These are phyloP conservation scores for Zymoseptoria brevis DNA, from an alignment of 2,329 filamentous ascomycete species.

Conservation along the genomic window DNA sequence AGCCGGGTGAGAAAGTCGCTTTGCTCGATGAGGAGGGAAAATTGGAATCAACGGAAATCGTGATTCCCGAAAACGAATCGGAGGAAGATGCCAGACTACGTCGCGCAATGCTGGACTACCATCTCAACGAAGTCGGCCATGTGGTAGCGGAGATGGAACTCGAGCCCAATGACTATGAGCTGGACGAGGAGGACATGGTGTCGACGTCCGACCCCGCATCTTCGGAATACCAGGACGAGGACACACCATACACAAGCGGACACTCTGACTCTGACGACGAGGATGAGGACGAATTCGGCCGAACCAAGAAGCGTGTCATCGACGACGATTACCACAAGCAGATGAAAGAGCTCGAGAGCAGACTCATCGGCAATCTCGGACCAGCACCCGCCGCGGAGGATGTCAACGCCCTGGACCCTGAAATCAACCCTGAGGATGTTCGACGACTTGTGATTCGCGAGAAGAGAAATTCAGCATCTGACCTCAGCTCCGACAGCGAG, in stretches of 20 bases:
- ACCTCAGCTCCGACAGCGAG: constrained; percentile 19
- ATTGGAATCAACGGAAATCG: constrained; percentile 35
- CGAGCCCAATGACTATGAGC: constrained; percentile 47
- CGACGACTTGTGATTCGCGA: constrained; percentile 45
- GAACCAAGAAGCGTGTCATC: constrained; percentile 59
- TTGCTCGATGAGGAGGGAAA: constrained; percentile 39
- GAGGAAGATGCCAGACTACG: constrained; percentile 72
- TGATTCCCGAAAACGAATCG: constrained; percentile 67
- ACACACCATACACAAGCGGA: constrained; percentile 37
- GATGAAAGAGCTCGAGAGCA: constrained; percentile 80
- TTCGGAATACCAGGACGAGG: constrained; percentile 31
- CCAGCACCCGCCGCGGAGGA: constrained; percentile 36
- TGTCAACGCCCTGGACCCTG: constrained; percentile 28
- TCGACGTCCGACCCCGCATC: constrained; percentile 19
- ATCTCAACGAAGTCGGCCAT: constrained; percentile 76
- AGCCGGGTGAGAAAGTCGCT: constrained; percentile 34
- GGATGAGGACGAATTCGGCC: constrained; percentile 68
- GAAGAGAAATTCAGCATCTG: constrained; percentile 21
- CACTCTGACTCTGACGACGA: constrained; percentile 57
- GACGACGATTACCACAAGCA: constrained; percentile 67
- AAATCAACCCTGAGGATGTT: constrained; percentile 47
- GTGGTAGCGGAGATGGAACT: constrained; percentile 88
- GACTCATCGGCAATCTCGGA: constrained; percentile 57
- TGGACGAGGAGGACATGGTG: constrained; percentile 39
- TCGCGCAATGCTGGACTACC: constrained; percentile 84